Conservation (phyloP, 2,329 filamentous ascomycete species). For the Ascosphaera apis region DNA sequence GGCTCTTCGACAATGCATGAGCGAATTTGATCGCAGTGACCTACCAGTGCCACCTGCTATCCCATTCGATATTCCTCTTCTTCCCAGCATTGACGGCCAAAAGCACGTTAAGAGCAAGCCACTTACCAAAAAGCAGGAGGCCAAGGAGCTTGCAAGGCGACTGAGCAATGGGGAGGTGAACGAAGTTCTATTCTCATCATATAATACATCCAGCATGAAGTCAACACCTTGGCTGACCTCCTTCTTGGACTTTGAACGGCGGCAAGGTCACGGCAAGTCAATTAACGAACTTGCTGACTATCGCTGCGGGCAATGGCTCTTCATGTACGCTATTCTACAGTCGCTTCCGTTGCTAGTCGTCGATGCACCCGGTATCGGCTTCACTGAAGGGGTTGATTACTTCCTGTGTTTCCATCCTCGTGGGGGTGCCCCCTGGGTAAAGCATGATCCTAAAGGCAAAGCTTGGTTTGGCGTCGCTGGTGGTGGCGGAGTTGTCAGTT, state of each 20-base stretch:
- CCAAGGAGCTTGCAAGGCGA: constrained; percentile 45
- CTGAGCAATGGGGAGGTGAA: constrained; percentile 59
- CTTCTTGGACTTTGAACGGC: constrained; percentile 26
- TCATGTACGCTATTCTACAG: constrained; percentile 27
- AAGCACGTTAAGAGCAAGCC: constrained; percentile 40
- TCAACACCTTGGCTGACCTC: constrained; percentile 24
- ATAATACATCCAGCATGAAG: constrained; percentile 48
- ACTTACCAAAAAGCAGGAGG: constrained; percentile 46
- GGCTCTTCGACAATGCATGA: constrained; percentile 56
- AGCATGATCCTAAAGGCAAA: constrained; percentile 21
- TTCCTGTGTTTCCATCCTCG: constrained; percentile 27
- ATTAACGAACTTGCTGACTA: constrained; percentile 23
- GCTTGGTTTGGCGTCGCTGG: constrained; percentile 36
- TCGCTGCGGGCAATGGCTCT: constrained; percentile 28
- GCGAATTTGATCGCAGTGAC: constrained; percentile 71
- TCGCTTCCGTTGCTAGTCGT: constrained; percentile 25
- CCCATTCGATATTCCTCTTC: constrained; percentile 64
- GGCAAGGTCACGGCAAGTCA: constrained; percentile 19
- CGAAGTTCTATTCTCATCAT: constrained; percentile 53
- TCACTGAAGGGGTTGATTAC: constrained; percentile 24
- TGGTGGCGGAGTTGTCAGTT: constrained; percentile 33
- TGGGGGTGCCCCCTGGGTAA: constrained; percentile 25
- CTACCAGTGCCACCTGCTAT: constrained; percentile 79
- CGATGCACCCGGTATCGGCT: constrained; percentile 24
- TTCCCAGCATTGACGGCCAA: constrained; percentile 55